Conservation (phyloP, 208 protist species). For the Wallacemonas rigidus region DNA sequence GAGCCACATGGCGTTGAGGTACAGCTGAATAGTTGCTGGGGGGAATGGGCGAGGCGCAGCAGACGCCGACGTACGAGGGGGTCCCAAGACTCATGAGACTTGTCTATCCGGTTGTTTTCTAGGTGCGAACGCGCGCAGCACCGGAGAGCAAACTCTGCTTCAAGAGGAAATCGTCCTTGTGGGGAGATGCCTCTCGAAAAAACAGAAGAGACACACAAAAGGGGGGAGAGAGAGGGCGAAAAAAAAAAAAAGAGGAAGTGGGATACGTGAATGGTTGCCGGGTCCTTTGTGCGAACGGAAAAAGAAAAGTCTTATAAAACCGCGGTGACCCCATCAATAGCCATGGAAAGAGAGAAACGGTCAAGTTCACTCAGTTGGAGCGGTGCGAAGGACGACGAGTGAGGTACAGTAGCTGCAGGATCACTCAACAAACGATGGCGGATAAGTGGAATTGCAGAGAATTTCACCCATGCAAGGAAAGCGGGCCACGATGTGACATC, state of each 20-base stretch:
- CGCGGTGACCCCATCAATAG: slow-evolving; percentile 31
- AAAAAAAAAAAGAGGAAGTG: slow-evolving; percentile 26
- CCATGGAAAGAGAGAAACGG: slow-evolving; percentile 36
- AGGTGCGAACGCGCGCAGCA: too few relatives aligned
- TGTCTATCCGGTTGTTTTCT: too few relatives aligned
- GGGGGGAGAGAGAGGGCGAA: not conserved
- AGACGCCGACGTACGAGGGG: too few relatives aligned
- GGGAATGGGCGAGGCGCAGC: too few relatives aligned
- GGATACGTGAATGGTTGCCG: slow-evolving; percentile 15
- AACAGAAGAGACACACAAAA: not conserved
- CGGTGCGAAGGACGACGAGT: not conserved
- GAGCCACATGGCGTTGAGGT: too few relatives aligned
- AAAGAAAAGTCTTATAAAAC: not conserved
- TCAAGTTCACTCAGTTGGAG: slow-evolving; percentile 22
- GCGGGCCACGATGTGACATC: not conserved
- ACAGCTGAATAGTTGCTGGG: too few relatives aligned
- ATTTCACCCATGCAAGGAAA: slow-evolving; percentile 1
- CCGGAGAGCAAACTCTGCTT: too few relatives aligned
- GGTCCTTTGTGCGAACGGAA: not conserved
- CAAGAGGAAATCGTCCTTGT: too few relatives aligned
- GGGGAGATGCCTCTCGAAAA: too few relatives aligned
- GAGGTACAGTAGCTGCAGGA: not conserved
- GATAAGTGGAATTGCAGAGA: not conserved
- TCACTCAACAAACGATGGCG: not conserved
- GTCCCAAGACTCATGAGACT: too few relatives aligned